phyloP scores from a whole-genome alignment of 129 eudicot species.

The Helichrysum umbraculigerum region DNA sequence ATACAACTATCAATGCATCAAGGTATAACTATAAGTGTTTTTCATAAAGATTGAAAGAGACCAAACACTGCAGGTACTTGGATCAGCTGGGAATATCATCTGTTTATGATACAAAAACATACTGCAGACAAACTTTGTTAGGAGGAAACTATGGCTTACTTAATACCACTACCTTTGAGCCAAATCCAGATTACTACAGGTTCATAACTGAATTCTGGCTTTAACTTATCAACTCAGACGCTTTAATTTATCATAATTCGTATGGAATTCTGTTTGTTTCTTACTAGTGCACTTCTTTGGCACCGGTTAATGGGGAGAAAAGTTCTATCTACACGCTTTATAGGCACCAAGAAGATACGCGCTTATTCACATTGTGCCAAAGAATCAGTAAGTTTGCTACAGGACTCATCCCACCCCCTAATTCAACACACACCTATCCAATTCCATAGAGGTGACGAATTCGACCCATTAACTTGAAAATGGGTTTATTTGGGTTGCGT shows the following conservation, averaged over 20 bases:
- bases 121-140: slow-evolving; percentile 71
- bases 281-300: slow-evolving; percentile 87
- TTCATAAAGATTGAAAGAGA: too few species aligned
- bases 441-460: not conserved
- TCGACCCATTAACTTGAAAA: not conserved
- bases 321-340: slow-evolving; percentile 59
- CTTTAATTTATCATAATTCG: not conserved
- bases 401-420: not conserved
- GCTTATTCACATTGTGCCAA: slow-evolving; percentile 88
- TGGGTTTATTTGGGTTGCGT: not conserved
- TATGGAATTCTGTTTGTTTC: not conserved
- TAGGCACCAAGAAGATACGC: slow-evolving; percentile 63
- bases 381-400: slow-evolving; percentile 59
- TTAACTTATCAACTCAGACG: slow-evolving; percentile 13
- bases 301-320: slow-evolving; percentile 75
- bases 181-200: slow-evolving; percentile 95
- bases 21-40: too few species aligned
- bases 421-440: not conserved
- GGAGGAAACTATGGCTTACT: slow-evolving; percentile 95
- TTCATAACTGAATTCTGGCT: slow-evolving; percentile 9
- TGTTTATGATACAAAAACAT: slow-evolving; percentile 57
- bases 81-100: slow-evolving; percentile 85
- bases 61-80: slow-evolving; percentile 56
- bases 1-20: not conserved
- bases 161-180: slow-evolving; percentile 63